These are phyloP conservation scores for Calocybe cyanea DNA, from an alignment of 768 basidiomycete species.

Conservation along the genomic window DNA sequence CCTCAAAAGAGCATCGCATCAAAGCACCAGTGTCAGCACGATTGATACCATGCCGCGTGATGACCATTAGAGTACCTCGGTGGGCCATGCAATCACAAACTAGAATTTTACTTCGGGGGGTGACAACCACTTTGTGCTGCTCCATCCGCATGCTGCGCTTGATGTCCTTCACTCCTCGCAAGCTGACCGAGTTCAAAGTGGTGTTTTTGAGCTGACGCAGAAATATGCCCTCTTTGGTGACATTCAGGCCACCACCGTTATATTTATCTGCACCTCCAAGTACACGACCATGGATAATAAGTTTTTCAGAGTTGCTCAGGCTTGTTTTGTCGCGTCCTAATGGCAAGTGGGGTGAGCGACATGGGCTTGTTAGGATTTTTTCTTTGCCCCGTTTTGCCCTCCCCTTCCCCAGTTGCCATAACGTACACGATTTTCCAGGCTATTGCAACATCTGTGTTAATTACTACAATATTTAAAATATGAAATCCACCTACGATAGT, in stretches of 20 bases:
- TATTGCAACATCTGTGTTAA: too few relatives aligned
- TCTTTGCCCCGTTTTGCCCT: too few relatives aligned
- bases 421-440: too few relatives aligned
- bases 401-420: too few relatives aligned
- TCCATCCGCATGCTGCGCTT: slow-evolving; percentile 90
- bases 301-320: slow-evolving; percentile 97
- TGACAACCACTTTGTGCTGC: slow-evolving; percentile 72
- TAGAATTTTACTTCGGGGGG: slow-evolving; percentile 69
- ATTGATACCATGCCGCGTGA: slow-evolving; percentile 99
- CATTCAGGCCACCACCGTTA: slow-evolving; percentile 72
- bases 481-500: too few relatives aligned
- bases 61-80: slow-evolving; percentile 92
- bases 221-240: slow-evolving; percentile 92
- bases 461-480: too few relatives aligned
- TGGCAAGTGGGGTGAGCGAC: too few relatives aligned
- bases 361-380: too few relatives aligned
- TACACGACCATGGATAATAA: slow-evolving; percentile 95
- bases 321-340: too few relatives aligned
- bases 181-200: slow-evolving; percentile 93
- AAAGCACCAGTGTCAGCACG: slow-evolving; percentile 98
- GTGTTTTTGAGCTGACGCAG: slow-evolving; percentile 93
- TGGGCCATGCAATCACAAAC: slow-evolving; percentile 98
- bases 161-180: slow-evolving; percentile 91
- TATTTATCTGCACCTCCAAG: slow-evolving; percentile 81
- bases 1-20: slow-evolving; percentile 99